Conservation (phyloP, 768 basidiomycete species). For the Crassisporium funariophilum region DNA sequence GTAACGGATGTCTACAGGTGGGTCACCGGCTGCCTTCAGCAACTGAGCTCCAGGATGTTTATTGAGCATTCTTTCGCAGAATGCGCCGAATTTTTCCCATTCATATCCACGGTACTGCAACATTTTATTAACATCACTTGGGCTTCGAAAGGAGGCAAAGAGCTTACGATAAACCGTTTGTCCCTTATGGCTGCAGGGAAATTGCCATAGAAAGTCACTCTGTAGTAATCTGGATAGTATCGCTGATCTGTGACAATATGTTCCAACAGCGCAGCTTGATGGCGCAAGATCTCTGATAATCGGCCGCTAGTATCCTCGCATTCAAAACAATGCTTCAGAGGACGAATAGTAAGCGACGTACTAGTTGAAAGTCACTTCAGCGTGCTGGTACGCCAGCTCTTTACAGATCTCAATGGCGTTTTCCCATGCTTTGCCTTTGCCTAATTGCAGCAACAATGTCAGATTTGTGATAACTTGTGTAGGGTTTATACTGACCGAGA, state of each 20-base stretch:
- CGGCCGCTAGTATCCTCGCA: constrained; percentile 63
- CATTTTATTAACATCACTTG: constrained; percentile 8
- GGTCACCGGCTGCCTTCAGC: constrained; percentile 71
- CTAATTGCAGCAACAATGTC: too few relatives aligned
- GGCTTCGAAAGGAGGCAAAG: background rate
- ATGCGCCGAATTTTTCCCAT: constrained; percentile 90
- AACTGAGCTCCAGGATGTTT: constrained; percentile 88
- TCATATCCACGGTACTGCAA: constrained; percentile 88
- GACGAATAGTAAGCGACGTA: constrained; percentile 37
- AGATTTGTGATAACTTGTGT: too few relatives aligned
- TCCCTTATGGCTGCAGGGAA: constrained; percentile 84
- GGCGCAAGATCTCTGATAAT: constrained; percentile 81
- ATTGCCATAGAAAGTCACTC: constrained; percentile 91
- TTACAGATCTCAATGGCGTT: constrained; percentile 91
- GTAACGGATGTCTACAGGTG: constrained; percentile 77
- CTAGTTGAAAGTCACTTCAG: constrained; percentile 90
- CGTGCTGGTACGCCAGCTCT: constrained; percentile 87
- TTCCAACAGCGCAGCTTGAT: constrained; percentile 86
- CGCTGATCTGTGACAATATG: constrained; percentile 83
- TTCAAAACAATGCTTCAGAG: constrained; percentile 10
- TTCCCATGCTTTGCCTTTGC: constrained; percentile 98
- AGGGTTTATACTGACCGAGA: constrained; percentile 73
- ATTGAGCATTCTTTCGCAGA: constrained; percentile 89
- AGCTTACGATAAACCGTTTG: constrained; percentile 86
- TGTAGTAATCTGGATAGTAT: constrained; percentile 91